A percentile compares a stretch with the other conserved stretches of the same genome.
Evolutionary conservation across 208 protist species (phyloP).

Genomic region (Trypanosoma brucei): DNA sequence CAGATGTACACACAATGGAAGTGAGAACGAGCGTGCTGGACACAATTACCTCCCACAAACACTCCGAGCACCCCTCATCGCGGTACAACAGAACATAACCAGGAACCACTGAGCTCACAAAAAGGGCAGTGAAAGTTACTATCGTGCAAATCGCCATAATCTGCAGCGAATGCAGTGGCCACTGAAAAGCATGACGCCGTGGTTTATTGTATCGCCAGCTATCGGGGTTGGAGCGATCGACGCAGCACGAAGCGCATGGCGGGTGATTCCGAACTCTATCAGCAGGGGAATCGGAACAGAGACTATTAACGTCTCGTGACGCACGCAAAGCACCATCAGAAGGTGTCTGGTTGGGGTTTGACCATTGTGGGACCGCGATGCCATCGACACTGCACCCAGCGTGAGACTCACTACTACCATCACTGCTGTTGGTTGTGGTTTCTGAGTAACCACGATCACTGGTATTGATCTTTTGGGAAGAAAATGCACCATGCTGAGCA

Average conservation of each 20-base stretch:
- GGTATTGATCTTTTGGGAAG: no score
- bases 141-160: constrained; percentile 45
- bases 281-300: neutral
- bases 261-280: constrained; percentile 7
- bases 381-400: no score
- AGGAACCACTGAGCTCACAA: constrained; percentile 39
- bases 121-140: constrained; percentile 35
- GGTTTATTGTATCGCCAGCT: constrained; percentile 41
- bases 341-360: no score
- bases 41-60: constrained; percentile 44
- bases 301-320: no score
- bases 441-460: no score
- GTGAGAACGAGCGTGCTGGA: constrained; percentile 23
- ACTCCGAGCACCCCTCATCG: constrained; percentile 20
- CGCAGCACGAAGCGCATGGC: constrained; percentile 48
- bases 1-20: constrained; percentile 20
- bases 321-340: no score
- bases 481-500: no score
- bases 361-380: no score
- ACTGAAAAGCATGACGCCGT: constrained; percentile 59
- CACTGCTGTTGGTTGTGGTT: no score
- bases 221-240: constrained; percentile 44
- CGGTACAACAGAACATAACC: constrained; percentile 40
- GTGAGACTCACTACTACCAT: no score
- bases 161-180: constrained; percentile 63